Conservation (phyloP, 192 early-diverging fungal species). For the Rhizoclosmatium sp. region DNA sequence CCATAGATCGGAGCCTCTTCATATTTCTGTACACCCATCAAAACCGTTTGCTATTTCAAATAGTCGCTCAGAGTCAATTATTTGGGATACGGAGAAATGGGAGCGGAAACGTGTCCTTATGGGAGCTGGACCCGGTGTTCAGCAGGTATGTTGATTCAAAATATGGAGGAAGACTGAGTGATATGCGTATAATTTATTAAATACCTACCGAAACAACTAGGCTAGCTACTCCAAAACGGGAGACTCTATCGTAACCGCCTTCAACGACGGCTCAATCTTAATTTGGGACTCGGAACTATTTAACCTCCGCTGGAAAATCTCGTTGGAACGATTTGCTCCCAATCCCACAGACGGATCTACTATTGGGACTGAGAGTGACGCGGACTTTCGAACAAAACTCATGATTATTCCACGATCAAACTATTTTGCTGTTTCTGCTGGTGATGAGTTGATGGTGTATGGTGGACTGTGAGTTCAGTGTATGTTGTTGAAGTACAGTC, state of each 20-base stretch:
- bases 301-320: conserved; percentile 51
- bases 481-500: neutral
- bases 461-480: conserved; percentile 46
- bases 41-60: conserved; percentile 47
- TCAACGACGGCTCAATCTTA: conserved; percentile 56
- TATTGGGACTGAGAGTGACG: neutral
- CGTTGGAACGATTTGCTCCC: conserved; percentile 39
- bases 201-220: conserved; percentile 29
- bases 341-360: conserved; percentile 18
- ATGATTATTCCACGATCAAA: conserved; percentile 28
- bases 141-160: conserved; percentile 38
- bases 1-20: conserved; percentile 34
- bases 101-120: conserved; percentile 53
- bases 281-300: conserved; percentile 57
- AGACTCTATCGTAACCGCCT: conserved; percentile 48
- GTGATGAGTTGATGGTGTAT: conserved; percentile 56
- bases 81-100: conserved; percentile 64
- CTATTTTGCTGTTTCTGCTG: conserved; percentile 36
- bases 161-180: neutral
- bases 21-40: conserved; percentile 54
- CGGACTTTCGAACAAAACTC: neutral
- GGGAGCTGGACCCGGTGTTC: conserved; percentile 47
- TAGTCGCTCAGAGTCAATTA: conserved; percentile 47
- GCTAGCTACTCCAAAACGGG: conserved; percentile 49
- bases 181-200: neutral